Conservation (phyloP, 768 basidiomycete genomes). For the Baorangia bicolor region DNA sequence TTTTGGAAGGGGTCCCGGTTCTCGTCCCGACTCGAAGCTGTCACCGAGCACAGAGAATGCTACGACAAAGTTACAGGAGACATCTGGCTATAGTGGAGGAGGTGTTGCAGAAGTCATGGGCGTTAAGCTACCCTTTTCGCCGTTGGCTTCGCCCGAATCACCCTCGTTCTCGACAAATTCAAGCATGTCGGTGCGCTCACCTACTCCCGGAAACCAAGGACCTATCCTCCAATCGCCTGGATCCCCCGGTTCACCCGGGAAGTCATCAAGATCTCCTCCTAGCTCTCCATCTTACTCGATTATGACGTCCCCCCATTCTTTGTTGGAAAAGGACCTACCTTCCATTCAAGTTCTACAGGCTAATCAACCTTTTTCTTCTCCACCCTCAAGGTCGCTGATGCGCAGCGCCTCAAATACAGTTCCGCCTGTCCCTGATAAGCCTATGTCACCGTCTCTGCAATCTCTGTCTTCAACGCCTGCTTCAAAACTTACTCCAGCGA, state of each 20-base stretch:
- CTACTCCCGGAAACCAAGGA: slow-evolving; percentile 16
- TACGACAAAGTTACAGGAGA: slow-evolving; percentile 21
- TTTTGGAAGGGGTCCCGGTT: slow-evolving; percentile 24
- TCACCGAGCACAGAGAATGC: slow-evolving; percentile 28
- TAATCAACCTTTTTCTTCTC: slow-evolving; percentile 9
- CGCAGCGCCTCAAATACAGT: slow-evolving; percentile 14
- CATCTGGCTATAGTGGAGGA: slow-evolving; percentile 6
- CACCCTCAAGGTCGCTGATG: slow-evolving; percentile 12
- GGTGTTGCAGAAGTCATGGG: slow-evolving; percentile 28
- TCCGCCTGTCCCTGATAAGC: slow-evolving; percentile 31
- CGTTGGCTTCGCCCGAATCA: slow-evolving; percentile 29
- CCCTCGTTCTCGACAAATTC: slow-evolving; percentile 33
- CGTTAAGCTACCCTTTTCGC: slow-evolving; percentile 32
- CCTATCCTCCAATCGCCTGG: slow-evolving; percentile 14
- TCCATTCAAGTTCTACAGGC: slow-evolving; percentile 33
- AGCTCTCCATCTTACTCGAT: slow-evolving; percentile 30
- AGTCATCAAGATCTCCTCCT: slow-evolving; percentile 21
- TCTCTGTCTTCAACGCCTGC: slow-evolving; percentile 25
- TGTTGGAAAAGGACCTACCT: slow-evolving; percentile 33
- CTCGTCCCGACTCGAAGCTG: slow-evolving; percentile 42
- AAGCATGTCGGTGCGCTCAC: slow-evolving; percentile 24
- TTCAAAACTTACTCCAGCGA: slow-evolving; percentile 26
- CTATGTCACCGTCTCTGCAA: slow-evolving; percentile 13
- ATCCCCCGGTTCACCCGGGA: slow-evolving; percentile 15
- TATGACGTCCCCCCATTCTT: slow-evolving; percentile 38